phyloP scores from a whole-genome alignment of 257 asterid species.

The Solanum arcanum region DNA sequence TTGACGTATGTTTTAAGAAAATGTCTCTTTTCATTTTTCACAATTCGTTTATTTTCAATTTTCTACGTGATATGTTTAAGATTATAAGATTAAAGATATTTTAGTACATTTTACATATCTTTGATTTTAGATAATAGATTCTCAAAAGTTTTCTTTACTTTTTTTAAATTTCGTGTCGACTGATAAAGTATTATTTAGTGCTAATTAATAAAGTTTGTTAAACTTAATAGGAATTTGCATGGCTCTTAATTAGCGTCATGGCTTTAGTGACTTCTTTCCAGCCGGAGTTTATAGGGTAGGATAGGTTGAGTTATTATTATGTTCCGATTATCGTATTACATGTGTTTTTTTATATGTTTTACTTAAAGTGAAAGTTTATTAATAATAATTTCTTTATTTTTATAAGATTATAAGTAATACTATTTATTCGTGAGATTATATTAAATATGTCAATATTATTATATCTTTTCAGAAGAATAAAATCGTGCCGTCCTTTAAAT shows the following conservation, averaged over 20 bases:
- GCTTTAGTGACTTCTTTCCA: not conserved
- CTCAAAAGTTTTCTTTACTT: not conserved
- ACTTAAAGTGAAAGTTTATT: not conserved
- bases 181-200: not conserved
- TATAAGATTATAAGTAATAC: not conserved
- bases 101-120: not conserved
- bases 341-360: not conserved
- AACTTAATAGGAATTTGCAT: not conserved
- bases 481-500: too few relatives aligned
- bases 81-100: not conserved
- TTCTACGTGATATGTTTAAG: too few relatives aligned
- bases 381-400: rapidly evolving
- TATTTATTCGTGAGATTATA: not conserved
- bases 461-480: too few relatives aligned
- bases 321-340: not conserved
- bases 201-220: not conserved
- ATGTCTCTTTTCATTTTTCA: too few relatives aligned
- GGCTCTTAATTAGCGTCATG: not conserved
- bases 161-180: not conserved
- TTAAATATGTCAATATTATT: not conserved
- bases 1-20: too few relatives aligned
- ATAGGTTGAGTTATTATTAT: not conserved
- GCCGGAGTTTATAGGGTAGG: not conserved
- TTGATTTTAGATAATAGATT: not conserved
- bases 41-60: not conserved